Base-by-base conservation (phyloP, 805 yeast genomes). In the Myxozyma neotropica region DNA sequence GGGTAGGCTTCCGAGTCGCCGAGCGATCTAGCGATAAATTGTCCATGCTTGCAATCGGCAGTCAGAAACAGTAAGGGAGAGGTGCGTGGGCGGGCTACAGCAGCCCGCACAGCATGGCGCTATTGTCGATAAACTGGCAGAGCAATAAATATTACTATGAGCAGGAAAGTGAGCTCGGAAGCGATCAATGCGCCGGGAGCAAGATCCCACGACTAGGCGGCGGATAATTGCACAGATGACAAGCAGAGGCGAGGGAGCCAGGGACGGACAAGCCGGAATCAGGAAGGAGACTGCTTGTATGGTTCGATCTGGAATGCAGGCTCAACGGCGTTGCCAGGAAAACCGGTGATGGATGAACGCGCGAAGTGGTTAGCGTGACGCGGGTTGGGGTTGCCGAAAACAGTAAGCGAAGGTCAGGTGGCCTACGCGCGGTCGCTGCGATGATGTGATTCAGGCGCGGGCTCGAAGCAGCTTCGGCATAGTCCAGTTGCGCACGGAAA, bases 341-440 rank as follows among this genome's bases (percentile, higher is more conserved):
- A 35, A 36, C 26, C 44, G 53, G 43, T 27, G 53, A 48, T 48
- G 53, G 53, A 48, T 13, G 33, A 36, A 33, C 26, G 53, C 43
- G 53, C 43, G 43, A 36, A 24, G 35, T 21, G 31, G 42, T 47
- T 47, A 47, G 51, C 51, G 51, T 47, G 51, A 12, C 51, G 27
- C 51, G 53, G 53, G 24, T 48, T 48, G 35, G 53, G 53, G 53
- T 48, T 48, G 31, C 33, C 33, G 15, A n/a, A 26, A 24, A 43
- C 5, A 13, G 43, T 36, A 48, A 36, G 53, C 44, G 53, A 48
- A 38, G 43, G 53, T 48, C 53, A 48, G 53, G 53, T 36, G 53
- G 53, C 23, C 51, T n/a, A 21, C 4, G 26, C 36, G 17, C 44
- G 44, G 21, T 10, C 44, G 44, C 44, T 39, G n/a, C n/a, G n/a